Evolutionary conservation across 2,329 filamentous ascomycete genomes (phyloP).

Genomic region (Chaetomiaceae sp.): DNA sequence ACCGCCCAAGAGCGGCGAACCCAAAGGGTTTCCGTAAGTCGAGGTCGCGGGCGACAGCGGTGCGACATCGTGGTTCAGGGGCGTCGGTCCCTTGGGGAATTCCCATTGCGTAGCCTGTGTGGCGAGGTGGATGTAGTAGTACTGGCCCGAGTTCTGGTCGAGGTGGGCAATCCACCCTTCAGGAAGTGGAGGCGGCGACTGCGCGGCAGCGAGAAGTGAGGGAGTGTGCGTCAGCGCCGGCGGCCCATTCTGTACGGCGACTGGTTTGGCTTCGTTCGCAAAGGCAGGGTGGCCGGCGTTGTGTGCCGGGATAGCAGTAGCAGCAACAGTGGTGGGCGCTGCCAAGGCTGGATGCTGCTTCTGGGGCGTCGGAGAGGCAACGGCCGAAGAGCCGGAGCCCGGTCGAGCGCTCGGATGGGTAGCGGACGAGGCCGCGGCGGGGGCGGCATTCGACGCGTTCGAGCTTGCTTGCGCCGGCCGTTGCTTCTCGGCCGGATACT

Average conservation of each 20-base stretch:
- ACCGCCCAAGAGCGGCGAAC: constrained; percentile 60
- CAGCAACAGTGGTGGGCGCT: constrained; percentile 14
- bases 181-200: constrained; percentile 84
- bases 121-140: constrained; percentile 96
- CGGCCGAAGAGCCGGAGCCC: constrained; percentile 6
- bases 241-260: constrained; percentile 39
- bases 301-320: constrained; percentile 18
- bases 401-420: constrained; percentile 8
- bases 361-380: constrained; percentile 13
- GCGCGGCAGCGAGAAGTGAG: constrained; percentile 51
- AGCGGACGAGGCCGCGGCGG: constrained; percentile 2
- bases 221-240: constrained; percentile 39
- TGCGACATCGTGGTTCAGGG: constrained; percentile 72
- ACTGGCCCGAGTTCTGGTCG: constrained; percentile 91
- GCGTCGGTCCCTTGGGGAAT: constrained; percentile 92
- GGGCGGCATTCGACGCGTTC: constrained; percentile 20
- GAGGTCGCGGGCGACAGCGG: constrained; percentile 78
- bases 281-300: constrained; percentile 50
- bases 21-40: constrained; percentile 67
- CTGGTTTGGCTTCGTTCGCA: constrained; percentile 68
- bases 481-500: constrained; percentile 77
- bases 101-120: constrained; percentile 98
- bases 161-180: constrained; percentile 98
- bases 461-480: constrained; percentile 34
- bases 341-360: constrained; percentile 20